A percentile compares a stretch with the other conserved stretches of the same genome.
phyloP scores from a whole-genome alignment of 1,284 basidiomycete genomes.

The Fomes fomentarius region DNA sequence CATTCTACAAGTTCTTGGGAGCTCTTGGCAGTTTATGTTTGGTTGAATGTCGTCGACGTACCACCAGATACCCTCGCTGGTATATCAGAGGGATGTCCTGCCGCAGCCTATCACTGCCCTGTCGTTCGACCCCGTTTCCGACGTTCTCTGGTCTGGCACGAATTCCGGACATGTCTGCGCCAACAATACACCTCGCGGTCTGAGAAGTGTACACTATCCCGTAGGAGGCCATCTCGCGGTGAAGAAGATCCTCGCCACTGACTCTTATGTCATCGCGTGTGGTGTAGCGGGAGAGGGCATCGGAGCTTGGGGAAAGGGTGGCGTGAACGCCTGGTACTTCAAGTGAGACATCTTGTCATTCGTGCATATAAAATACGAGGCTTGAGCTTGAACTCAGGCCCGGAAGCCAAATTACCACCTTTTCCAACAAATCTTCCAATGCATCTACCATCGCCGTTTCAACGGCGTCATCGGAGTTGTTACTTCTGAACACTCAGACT shows the following conservation, averaged over 20 bases:
- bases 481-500: constrained; percentile 75
- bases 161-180: constrained; percentile 76
- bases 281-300: constrained; percentile 61
- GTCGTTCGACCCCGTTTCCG: constrained; percentile 88
- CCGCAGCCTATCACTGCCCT: constrained; percentile 70
- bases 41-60: constrained; percentile 43
- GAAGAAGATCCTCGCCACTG: constrained; percentile 73
- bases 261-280: constrained; percentile 73
- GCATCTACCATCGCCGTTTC: constrained; percentile 66
- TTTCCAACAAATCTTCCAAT: constrained; percentile 56
- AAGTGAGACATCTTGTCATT: constrained; percentile 45
- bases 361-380: not conserved
- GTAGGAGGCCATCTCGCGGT: constrained; percentile 68
- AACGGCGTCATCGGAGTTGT: constrained; percentile 64
- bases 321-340: constrained; percentile 80
- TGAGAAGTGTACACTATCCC: constrained; percentile 79
- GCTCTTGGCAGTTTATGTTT: constrained; percentile 2
- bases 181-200: constrained; percentile 68
- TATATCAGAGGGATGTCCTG: constrained; percentile 41
- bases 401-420: constrained; percentile 50
- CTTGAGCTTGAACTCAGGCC: constrained; percentile 11
- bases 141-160: constrained; percentile 88
- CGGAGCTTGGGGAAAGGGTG: constrained; percentile 79
- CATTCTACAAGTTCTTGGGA: not conserved
- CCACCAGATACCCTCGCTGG: constrained; percentile 40